A percentile compares a stretch with the other conserved stretches of the same genome.
These are phyloP conservation scores for Alloteropsis semialata DNA, from an alignment of 176 grass and related monocot genomes.

Conservation along the genomic window DNA sequence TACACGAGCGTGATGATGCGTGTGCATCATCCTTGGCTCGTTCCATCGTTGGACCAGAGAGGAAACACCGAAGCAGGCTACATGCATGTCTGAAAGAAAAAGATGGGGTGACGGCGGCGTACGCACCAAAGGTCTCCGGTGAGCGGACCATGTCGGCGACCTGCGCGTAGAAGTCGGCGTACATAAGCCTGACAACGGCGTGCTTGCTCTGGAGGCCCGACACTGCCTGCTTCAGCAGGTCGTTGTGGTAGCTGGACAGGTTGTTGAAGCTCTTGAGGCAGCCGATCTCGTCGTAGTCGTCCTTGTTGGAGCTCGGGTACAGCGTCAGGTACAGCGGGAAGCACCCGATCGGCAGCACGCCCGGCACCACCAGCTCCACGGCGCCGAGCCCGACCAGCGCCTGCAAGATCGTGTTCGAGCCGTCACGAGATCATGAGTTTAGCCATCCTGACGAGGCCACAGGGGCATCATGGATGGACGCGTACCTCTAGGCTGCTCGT, in stretches of 20 bases:
- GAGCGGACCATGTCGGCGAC: constrained; percentile 55
- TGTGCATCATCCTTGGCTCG: too few species aligned
- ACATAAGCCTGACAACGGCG: constrained; percentile 55
- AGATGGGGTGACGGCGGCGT: neutral
- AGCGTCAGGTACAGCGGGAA: constrained; percentile 77
- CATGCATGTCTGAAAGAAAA: too few species aligned
- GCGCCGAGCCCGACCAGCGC: constrained; percentile 64
- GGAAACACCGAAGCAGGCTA: too few species aligned
- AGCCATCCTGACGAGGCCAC: too few species aligned
- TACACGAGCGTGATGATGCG: too few species aligned
- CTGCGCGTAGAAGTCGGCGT: constrained; percentile 66
- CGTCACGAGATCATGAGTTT: too few species aligned
- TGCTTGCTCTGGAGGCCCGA: constrained; percentile 47
- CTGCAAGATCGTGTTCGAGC: too few species aligned
- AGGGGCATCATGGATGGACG: neutral
- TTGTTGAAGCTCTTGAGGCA: constrained; percentile 61
- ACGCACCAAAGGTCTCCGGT: constrained; percentile 56
- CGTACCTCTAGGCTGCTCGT: constrained; percentile 61
- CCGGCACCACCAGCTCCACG: constrained; percentile 72
- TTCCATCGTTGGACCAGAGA: too few species aligned
- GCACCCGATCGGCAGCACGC: constrained; percentile 77
- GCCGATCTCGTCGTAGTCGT: constrained; percentile 62
- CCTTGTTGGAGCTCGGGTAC: constrained; percentile 46
- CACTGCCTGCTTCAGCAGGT: constrained; percentile 41
- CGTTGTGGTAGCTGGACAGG: constrained; percentile 68